Base-by-base conservation (phyloP, 2,329 filamentous ascomycete species). In the Eutypella sp. region DNA sequence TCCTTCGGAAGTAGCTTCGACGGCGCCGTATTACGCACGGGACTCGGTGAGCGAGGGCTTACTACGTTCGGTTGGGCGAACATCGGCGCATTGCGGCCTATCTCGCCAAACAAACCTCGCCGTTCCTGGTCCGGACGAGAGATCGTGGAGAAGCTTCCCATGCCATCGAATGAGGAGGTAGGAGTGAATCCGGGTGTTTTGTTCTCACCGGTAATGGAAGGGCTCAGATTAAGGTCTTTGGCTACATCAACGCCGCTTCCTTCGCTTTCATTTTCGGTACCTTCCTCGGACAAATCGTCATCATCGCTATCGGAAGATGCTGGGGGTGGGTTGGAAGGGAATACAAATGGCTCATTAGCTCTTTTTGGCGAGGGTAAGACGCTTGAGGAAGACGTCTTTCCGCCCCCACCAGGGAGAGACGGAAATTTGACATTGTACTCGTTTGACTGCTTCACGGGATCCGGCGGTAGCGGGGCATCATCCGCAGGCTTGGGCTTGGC, bases 11-110 rank as follows among this genome's bases (percentile, higher is more conserved):
- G 55, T 23, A 76, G 56, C 54, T 74, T 71, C 48, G 69, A 64
- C 25, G 81, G 79, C 24, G 81, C 66, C 34, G 78, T 74, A 43
- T 74, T 71, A 27, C 85, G 79, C 22, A 87, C 68, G 1, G 87
- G 86, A 52, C 86, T 90, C 2, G 87, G 85, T 9, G 86, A 89
- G 29, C 85, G 79, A 40, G 85, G 84, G 52, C 79, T 84, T n/a
- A 72, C 69, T 18, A 68, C 69, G 27, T 64, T 72, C 20, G 78
- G 70, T 27, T 76, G 78, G 9, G 79, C 69, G 45, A 87, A 78
- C 20, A 75, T 51, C 0, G 79, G 77, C 16, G 70, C 72, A 34
- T 69, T 73, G 33, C 69, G 69, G 46, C 65, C 65, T 33, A 81
- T 59, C 47, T 82, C 76, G 8, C 77, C 79, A 61, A 83, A 84